Percentiles rank a stretch among this genome's conserved stretches.
phyloP scores from a whole-genome alignment of 2,329 filamentous ascomycete species.

The Hypomyces rosellus region DNA sequence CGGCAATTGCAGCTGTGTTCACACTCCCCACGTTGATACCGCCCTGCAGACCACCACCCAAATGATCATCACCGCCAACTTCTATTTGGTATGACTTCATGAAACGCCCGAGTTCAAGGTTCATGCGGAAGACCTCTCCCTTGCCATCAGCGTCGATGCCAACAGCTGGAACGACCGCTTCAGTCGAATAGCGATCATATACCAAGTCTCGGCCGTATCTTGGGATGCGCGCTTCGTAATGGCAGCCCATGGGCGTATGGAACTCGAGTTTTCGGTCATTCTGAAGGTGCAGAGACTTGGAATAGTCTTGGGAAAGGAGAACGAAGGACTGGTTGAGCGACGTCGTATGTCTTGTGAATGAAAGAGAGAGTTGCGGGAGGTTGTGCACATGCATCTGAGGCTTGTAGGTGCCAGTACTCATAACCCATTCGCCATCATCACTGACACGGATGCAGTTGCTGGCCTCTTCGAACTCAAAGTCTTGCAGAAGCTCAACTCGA shows the following conservation, averaged over 20 bases:
- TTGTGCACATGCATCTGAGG: slow-evolving; percentile 84
- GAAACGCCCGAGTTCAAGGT: slow-evolving; percentile 85
- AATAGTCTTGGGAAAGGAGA: slow-evolving; percentile 83
- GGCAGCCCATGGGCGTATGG: slow-evolving; percentile 80
- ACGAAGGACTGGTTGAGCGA: slow-evolving; percentile 87
- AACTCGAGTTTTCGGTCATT: slow-evolving; percentile 88
- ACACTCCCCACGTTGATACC: slow-evolving; percentile 80
- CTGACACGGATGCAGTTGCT: slow-evolving; percentile 84
- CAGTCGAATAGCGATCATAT: slow-evolving; percentile 75
- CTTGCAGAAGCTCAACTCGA: slow-evolving; percentile 88
- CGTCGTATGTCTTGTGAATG: slow-evolving; percentile 85
- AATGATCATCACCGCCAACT: slow-evolving; percentile 76
- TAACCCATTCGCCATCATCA: slow-evolving; percentile 94
- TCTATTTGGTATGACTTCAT: slow-evolving; percentile 93
- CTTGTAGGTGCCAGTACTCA: slow-evolving; percentile 79
- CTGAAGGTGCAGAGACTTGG: slow-evolving; percentile 90
- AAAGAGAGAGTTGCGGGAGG: slow-evolving; percentile 86
- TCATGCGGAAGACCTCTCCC: slow-evolving; percentile 89
- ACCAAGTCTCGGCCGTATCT: slow-evolving; percentile 85
- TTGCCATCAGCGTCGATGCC: slow-evolving; percentile 79
- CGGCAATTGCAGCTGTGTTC: slow-evolving; percentile 80
- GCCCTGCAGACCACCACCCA: slow-evolving; percentile 74
- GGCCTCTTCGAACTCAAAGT: slow-evolving; percentile 96
- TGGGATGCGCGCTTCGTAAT: slow-evolving; percentile 84
- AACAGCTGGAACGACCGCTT: slow-evolving; percentile 81